phyloP scores from a whole-genome alignment of 768 basidiomycete species.

The Suillus bovinus region DNA sequence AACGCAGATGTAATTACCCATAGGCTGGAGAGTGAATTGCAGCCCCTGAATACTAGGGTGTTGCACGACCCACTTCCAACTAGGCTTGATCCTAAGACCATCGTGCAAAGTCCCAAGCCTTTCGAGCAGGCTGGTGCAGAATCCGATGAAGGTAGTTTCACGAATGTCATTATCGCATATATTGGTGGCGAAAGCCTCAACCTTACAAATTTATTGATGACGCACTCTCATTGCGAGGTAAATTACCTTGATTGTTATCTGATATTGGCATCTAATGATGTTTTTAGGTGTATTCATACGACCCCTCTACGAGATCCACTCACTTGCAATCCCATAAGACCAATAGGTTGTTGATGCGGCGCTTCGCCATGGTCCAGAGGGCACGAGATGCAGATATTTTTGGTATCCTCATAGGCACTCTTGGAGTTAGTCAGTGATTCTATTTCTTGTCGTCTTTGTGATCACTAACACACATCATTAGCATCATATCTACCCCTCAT shows the following conservation, averaged over 20 bases:
- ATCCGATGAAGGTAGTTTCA: background rate
- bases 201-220: slow-evolving; percentile 85
- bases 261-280: background rate
- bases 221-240: slow-evolving; percentile 67
- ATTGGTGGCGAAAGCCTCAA: slow-evolving; percentile 81
- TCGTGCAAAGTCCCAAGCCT: background rate
- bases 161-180: slow-evolving; percentile 42
- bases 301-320: slow-evolving; percentile 51
- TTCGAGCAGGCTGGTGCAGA: background rate
- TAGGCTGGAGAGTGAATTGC: background rate
- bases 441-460: background rate
- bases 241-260: slow-evolving; percentile 14
- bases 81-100: slow-evolving; percentile 20
- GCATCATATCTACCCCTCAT: slow-evolving; percentile 88
- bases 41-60: slow-evolving; percentile 22
- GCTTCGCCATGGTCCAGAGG: slow-evolving; percentile 84
- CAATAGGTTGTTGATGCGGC: slow-evolving; percentile 84
- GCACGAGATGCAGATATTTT: slow-evolving; percentile 93
- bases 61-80: slow-evolving; percentile 39
- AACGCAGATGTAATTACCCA: background rate
- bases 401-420: slow-evolving; percentile 92
- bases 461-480: slow-evolving; percentile 26
- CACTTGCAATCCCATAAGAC: slow-evolving; percentile 65
- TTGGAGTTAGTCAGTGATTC: slow-evolving; percentile 72
- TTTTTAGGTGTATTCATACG: slow-evolving; percentile 72